Evolutionary conservation across 2,329 filamentous ascomycete species (phyloP).

Genomic region (Ceratocystis cubensis): DNA sequence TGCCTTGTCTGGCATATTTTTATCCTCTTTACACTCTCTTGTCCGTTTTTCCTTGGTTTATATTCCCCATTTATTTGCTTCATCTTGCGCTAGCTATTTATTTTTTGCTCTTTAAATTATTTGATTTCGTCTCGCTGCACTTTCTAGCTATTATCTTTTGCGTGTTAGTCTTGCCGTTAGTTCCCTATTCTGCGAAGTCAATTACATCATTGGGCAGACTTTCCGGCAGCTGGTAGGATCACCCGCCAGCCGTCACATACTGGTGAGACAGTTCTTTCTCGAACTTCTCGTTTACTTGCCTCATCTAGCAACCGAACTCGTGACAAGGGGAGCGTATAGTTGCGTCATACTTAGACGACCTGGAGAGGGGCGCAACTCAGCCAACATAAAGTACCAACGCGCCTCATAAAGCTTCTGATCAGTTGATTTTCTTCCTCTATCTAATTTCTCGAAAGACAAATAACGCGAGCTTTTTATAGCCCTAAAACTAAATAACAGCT

Average conservation of each 20-base stretch:
- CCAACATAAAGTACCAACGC: neutral
- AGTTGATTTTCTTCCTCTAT: neutral
- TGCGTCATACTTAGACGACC: neutral
- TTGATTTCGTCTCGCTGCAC: neutral
- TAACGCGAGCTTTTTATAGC: too few species aligned
- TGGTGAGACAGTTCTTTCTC: too few species aligned
- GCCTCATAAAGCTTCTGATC: neutral
- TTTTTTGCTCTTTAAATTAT: neutral
- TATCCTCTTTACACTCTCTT: neutral
- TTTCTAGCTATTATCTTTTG: neutral
- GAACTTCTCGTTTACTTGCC: neutral
- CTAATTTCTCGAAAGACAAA: too few species aligned
- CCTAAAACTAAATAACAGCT: too few species aligned
- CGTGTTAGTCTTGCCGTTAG: neutral
- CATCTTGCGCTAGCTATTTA: neutral
- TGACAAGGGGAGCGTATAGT: neutral
- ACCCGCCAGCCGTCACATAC: too few species aligned
- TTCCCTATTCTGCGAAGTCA: neutral
- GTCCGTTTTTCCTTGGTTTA: conserved; percentile 6
- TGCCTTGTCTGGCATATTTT: neutral
- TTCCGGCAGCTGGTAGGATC: neutral
- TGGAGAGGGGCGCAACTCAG: neutral
- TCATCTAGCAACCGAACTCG: neutral
- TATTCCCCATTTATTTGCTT: conserved; percentile 2
- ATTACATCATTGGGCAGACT: neutral